Conservation (phyloP, 108 stramenopile genomes). For the Cyclostephanos invisitatus region DNA sequence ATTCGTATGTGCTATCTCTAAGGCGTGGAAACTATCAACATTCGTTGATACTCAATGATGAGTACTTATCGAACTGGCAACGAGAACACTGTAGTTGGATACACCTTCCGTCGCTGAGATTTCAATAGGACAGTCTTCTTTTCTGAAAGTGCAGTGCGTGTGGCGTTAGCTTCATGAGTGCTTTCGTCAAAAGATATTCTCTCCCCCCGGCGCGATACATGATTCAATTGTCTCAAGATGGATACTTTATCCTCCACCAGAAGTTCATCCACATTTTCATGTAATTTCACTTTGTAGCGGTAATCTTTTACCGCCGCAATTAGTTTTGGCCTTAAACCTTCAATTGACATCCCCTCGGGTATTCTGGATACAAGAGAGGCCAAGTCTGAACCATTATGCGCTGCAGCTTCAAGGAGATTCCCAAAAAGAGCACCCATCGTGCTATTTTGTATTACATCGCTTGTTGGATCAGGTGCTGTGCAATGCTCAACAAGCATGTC, state of each 20-base stretch:
- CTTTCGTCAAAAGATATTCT: conserved; percentile 8
- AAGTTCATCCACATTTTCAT: conserved; percentile 56
- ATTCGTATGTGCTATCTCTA: too few relatives aligned
- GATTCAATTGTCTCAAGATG: conserved; percentile 64
- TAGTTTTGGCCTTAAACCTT: conserved; percentile 77
- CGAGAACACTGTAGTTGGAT: neutral
- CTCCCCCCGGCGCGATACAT: conserved; percentile 65
- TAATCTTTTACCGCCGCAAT: conserved; percentile 85
- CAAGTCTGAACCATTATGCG: conserved; percentile 75
- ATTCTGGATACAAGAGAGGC: conserved; percentile 67
- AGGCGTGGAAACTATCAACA: neutral
- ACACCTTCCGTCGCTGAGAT: conserved; percentile 5
- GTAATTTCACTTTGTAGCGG: conserved; percentile 72
- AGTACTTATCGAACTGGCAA: conserved; percentile 7
- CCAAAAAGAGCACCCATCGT: conserved; percentile 69
- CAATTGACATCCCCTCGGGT: conserved; percentile 75
- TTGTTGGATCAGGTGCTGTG: conserved; percentile 21
- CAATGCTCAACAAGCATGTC: conserved; percentile 71
- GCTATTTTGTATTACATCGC: conserved; percentile 19
- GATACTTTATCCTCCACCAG: conserved; percentile 57
- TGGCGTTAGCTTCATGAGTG: neutral
- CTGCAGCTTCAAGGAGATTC: conserved; percentile 76
- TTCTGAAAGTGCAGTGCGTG: neutral
- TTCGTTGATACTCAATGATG: neutral
- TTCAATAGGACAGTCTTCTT: conserved; percentile 11